phyloP scores from a whole-genome alignment of 768 basidiomycete species.

The Lactarius vividus region DNA sequence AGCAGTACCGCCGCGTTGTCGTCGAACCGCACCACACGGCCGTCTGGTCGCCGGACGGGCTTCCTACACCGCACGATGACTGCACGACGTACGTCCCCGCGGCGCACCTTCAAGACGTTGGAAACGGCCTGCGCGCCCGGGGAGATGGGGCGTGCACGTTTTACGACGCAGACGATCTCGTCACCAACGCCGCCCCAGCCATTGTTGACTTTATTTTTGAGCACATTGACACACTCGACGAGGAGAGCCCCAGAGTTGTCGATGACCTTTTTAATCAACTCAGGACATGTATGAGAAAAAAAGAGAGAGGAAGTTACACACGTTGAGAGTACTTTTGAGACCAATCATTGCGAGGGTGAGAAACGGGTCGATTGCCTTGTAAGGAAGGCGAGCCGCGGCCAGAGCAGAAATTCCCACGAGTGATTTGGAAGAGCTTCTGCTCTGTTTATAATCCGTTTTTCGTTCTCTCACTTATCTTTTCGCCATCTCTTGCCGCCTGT shows the following conservation, averaged over 20 bases:
- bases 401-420: conserved; percentile 18
- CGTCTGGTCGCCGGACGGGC: conserved; percentile 80
- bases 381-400: not conserved
- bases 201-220: conserved; percentile 94
- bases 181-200: conserved; percentile 93
- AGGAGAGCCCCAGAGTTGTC: conserved; percentile 96
- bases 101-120: conserved; percentile 84
- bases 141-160: conserved; percentile 81
- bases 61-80: conserved; percentile 95
- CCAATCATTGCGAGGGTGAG: conserved; percentile 68
- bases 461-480: conserved; percentile 18
- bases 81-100: conserved; percentile 93
- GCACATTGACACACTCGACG: conserved; percentile 93
- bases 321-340: conserved; percentile 89
- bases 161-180: conserved; percentile 94
- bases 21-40: conserved; percentile 85
- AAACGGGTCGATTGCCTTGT: not conserved
- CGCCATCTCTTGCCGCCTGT: conserved; percentile 23
- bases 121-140: conserved; percentile 63
- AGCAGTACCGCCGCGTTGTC: conserved; percentile 94
- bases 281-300: conserved; percentile 1
- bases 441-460: not conserved
- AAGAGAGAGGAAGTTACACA: conserved; percentile 36
- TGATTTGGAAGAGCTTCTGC: conserved; percentile 9
- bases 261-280: conserved; percentile 61